A percentile compares a stretch with the other conserved stretches of the same genome.
Conservation (phyloP, 1,284 basidiomycete species). For the Xerocomus minutiporus region DNA sequence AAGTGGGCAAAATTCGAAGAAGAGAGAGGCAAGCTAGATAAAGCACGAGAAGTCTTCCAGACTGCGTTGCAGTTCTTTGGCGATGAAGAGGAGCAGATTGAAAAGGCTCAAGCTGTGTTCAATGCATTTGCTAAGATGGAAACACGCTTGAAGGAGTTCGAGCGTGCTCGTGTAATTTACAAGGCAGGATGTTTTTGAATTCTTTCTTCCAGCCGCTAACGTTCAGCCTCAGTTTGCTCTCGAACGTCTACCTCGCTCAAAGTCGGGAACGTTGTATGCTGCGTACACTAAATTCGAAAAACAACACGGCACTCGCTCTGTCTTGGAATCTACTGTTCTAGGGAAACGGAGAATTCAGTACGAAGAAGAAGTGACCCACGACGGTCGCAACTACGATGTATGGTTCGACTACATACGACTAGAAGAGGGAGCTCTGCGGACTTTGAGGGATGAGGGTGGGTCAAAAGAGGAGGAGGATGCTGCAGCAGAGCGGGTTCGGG, state of each 20-base stretch:
- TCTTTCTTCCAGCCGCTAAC: conserved; percentile 1
- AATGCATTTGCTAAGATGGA: conserved; percentile 98
- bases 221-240: conserved; percentile 72
- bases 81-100: conserved; percentile 94
- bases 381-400: conserved; percentile 91
- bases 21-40: conserved; percentile 81
- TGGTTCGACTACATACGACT: conserved; percentile 97
- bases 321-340: conserved; percentile 90
- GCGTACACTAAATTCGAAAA: conserved; percentile 98
- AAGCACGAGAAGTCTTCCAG: conserved; percentile 94
- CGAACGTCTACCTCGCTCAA: conserved; percentile 84
- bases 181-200: conserved; percentile 54
- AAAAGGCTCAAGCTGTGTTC: conserved; percentile 96
- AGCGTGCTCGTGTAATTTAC: conserved; percentile 94
- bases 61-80: conserved; percentile 96
- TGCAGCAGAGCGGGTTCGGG: conserved; percentile 67
- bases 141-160: conserved; percentile 91
- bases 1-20: conserved; percentile 98
- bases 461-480: conserved; percentile 62
- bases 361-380: conserved; percentile 87
- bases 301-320: conserved; percentile 87
- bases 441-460: conserved; percentile 72
- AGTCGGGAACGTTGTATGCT: conserved; percentile 81
- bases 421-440: conserved; percentile 83
- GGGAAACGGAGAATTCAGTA: conserved; percentile 97